Evolutionary conservation across 306 rosid genomes (phyloP).

Genomic region (Parietaria judaica): DNA sequence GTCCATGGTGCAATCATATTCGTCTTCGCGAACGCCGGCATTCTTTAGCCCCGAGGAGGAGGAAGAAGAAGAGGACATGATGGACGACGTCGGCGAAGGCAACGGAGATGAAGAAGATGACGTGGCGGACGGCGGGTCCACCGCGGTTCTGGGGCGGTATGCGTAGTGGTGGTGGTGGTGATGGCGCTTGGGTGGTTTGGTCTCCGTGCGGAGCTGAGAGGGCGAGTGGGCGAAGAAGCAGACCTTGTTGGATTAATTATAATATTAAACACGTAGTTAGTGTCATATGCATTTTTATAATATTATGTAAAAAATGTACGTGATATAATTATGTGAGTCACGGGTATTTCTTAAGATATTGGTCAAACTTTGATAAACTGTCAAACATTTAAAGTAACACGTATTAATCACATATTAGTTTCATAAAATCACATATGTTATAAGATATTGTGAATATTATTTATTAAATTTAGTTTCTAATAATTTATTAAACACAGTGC

Average conservation of each 20-base stretch:
- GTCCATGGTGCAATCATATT: background rate
- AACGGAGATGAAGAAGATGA: background rate
- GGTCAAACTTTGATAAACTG: too few species aligned
- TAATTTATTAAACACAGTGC: too few species aligned
- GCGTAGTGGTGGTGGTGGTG: background rate
- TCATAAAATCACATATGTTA: too few species aligned
- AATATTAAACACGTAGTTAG: too few species aligned
- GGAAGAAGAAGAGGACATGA: background rate
- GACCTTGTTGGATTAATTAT: slow-evolving; percentile 6
- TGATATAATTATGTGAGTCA: too few species aligned
- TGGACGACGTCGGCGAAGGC: background rate
- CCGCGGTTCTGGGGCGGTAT: background rate
- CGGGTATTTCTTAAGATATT: too few species aligned
- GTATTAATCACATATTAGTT: too few species aligned
- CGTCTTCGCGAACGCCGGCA: background rate
- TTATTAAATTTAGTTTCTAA: too few species aligned
- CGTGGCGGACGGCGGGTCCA: background rate
- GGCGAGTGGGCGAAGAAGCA: slow-evolving; percentile 49
- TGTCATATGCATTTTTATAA: too few species aligned
- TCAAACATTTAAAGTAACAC: too few species aligned
- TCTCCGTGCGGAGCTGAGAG: slow-evolving; percentile 29
- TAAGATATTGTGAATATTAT: too few species aligned
- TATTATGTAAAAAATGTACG: too few species aligned
- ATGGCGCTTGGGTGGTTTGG: slow-evolving; percentile 8
- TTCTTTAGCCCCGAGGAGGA: background rate